Evolutionary conservation across 2,329 filamentous ascomycete genomes (phyloP), one percentile per base, ranked within the genome.

Genomic region (Fusarium penzigii): DNA sequence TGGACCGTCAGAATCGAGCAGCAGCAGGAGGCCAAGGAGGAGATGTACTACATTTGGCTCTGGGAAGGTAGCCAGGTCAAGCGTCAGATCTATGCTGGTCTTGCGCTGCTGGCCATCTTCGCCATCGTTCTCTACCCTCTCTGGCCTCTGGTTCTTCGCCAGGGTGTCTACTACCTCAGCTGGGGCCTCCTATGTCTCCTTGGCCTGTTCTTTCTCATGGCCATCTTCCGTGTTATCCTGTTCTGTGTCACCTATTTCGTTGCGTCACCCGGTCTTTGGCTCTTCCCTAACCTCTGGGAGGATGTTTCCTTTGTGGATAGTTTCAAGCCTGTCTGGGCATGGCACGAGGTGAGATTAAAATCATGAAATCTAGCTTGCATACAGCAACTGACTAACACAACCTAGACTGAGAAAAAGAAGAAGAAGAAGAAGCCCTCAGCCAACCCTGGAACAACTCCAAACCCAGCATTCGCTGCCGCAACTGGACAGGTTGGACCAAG

Each of bases 281-380:
- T 99, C 42, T 99, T 93, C 75, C 94, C 94, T 44, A 99, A 99
- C 69, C 77, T 99, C 17, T 99, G 97, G 78, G 94, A 99, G 72
- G 94, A 99, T 69, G 94, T 99, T 29, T 96, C 93, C 8, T 97
- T 99, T 76, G 88, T 99, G 73, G 94, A 99, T 70, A 95, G 90
- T 67, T 99, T 99, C 82, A 88, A 88, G 68, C 94, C 94, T 17
- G 75, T 96, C 6, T 99, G 94, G 93, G 94, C 91, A 54, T 99
- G 94, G 94, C 94, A 99, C 72, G 92, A 96, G 84, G 91, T 95
- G 69, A 72, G 83, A 73, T 44, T 5, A 47, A 51, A 25, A 13
- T 5, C 51, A 20, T 13, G 42, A 10, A 32, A 13, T 10, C 13
- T 20, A 6, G 39, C 10, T 25, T 6, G 12, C 13, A 10, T 17